Base-by-base conservation (phyloP, 176 grass and related monocot genomes). In the Rhynchospora tenuis region DNA sequence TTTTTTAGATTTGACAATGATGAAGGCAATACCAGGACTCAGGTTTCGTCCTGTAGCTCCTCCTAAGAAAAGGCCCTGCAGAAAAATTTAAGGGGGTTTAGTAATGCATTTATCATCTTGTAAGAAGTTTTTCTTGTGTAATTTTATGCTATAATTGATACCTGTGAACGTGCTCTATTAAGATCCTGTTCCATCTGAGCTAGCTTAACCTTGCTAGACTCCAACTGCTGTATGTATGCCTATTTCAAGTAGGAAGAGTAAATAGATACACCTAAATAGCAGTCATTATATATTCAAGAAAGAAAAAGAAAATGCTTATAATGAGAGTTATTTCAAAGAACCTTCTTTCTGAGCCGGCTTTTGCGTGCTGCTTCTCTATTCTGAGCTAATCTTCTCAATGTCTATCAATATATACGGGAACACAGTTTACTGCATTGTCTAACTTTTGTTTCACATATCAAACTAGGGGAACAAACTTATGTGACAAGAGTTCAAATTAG, bases 351-450 rank as follows among this genome's bases (percentile, higher is more conserved):
- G 62, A 97, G 81, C 46, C 94, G 84, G 78, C 92, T 97, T 87
- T 97, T 97, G 4, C 92, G 83, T 1, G 94, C 94, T 85, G 94
- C 94, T 87, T 97, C 94, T 81, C 94, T 80, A 84, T 97, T 97
- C 84, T 97, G 94, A 58, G 94, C 94, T 57, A 92, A 82, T 71
- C 94, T 86, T 92, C 90, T 92, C 8, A 92, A 44, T 16, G 47
- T 87, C 94, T 97, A 86, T 44, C 44, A 57, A 58, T 61, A 28
- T 45, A 43, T 31, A 60, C 1, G 50, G 57, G 22, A 29, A 5
- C 48, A 14, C 47, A 73, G 60, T 57, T 58, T n/a, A 89, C 58
- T 38, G 47, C 22, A 20, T 73, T 75, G 81, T 70, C 29, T 78
- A 46, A 16, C 19, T 63, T 42, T 84, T 45, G 44, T 42, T 46